Conservation (phyloP, 139 green algal species). For the Pedinophyceae sp. region DNA sequence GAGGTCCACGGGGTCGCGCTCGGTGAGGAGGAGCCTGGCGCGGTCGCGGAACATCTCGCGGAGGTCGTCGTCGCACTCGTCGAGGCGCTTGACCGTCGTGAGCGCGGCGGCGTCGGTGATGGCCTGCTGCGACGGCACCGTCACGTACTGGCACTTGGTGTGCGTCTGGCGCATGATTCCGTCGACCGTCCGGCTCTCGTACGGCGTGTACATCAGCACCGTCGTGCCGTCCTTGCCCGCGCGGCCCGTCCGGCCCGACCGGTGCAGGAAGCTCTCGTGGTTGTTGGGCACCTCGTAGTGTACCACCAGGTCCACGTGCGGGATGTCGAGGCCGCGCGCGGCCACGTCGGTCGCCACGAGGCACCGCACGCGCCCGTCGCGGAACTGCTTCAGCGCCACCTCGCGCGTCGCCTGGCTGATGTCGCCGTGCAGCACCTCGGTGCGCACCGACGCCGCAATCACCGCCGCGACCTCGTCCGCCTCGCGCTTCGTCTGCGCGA, state of each 20-base stretch:
- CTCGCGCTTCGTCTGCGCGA: slow-evolving; percentile 28
- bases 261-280: slow-evolving; percentile 37
- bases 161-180: slow-evolving; percentile 42
- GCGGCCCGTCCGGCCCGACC: slow-evolving; percentile 49
- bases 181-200: slow-evolving; percentile 35
- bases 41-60: slow-evolving; percentile 24
- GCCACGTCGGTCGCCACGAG: slow-evolving; percentile 48
- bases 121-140: slow-evolving; percentile 28
- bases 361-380: slow-evolving; percentile 24
- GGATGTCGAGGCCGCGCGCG: slow-evolving; percentile 35
- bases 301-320: slow-evolving; percentile 40
- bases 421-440: slow-evolving; percentile 35
- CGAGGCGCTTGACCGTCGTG: slow-evolving; percentile 36
- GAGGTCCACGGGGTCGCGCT: slow-evolving; percentile 33
- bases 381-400: slow-evolving; percentile 26
- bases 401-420: slow-evolving; percentile 32
- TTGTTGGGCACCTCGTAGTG: slow-evolving; percentile 46
- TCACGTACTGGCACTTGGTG: slow-evolving; percentile 23
- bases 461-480: slow-evolving; percentile 26
- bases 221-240: slow-evolving; percentile 38
- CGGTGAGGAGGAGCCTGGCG: not conserved
- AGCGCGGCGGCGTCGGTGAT: slow-evolving; percentile 34
- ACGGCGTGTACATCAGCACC: not conserved
- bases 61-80: slow-evolving; percentile 34
- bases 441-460: slow-evolving; percentile 8